phyloP scores from a whole-genome alignment of 495 filamentous ascomycete species.

The Hypoxylon rickii region DNA sequence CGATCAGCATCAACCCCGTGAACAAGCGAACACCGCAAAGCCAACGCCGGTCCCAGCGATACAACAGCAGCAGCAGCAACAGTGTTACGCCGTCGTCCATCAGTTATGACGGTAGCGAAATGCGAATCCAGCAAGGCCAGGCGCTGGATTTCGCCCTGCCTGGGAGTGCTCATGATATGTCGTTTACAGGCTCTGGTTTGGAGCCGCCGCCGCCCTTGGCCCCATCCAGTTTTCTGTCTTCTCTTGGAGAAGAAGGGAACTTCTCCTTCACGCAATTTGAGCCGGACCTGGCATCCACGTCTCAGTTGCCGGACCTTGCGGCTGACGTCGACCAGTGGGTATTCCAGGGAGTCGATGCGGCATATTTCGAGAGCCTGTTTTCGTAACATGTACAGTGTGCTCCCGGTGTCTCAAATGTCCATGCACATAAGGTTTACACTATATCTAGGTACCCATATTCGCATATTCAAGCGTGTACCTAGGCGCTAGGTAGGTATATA shows the following conservation, averaged over 20 bases:
- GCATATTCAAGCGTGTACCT: no score
- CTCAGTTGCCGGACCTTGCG: constrained; percentile 34
- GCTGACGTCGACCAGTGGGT: constrained; percentile 47
- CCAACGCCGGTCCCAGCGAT: constrained; percentile 2
- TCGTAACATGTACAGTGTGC: constrained; percentile 10
- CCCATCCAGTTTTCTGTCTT: constrained; percentile 3
- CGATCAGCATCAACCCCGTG: constrained; percentile 48
- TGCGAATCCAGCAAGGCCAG: neutral
- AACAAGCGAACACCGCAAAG: constrained; percentile 11
- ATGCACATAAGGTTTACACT: no score
- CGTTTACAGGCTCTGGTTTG: constrained; percentile 1
- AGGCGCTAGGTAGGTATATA: neutral
- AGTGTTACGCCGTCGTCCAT: neutral
- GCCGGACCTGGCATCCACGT: constrained; percentile 12
- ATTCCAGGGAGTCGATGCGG: constrained; percentile 48
- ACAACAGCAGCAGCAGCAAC: neutral
- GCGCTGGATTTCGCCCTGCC: neutral
- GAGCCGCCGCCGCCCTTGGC: constrained; percentile 2
- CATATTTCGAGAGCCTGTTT: constrained; percentile 41
- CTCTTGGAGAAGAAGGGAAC: constrained; percentile 22
- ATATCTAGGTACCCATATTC: no score
- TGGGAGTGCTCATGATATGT: no score
- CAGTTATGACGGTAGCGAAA: neutral
- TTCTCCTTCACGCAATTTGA: constrained; percentile 45
- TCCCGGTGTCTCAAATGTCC: no score